Evolutionary conservation across 306 rosid species (phyloP).

Genomic region (Ormosia semicastrata): DNA sequence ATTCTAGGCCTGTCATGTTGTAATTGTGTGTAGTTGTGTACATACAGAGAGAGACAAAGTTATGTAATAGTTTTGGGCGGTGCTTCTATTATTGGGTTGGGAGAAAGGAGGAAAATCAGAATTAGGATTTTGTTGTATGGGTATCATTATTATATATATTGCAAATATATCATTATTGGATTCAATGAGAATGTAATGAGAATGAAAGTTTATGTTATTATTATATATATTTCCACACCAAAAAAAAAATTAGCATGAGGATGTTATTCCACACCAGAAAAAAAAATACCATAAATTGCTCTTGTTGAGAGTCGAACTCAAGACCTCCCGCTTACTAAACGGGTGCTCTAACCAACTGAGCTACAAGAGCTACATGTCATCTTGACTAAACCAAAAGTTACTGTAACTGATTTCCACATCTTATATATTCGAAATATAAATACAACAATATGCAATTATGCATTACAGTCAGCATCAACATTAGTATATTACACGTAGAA

Average conservation of each 20-base stretch:
- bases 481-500: not conserved
- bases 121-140: not conserved
- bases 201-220: not conserved
- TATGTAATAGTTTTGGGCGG: not conserved
- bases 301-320: too few species aligned
- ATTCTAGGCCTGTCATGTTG: conserved; percentile 6
- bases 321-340: too few species aligned
- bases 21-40: not conserved
- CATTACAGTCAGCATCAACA: not conserved
- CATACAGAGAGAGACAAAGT: not conserved
- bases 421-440: too few species aligned
- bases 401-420: too few species aligned
- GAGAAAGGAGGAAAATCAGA: not conserved
- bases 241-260: too few species aligned
- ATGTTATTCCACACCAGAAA: too few species aligned
- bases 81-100: not conserved
- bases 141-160: not conserved
- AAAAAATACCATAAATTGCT: not conserved
- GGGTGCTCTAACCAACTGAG: conserved; percentile 40
- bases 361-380: conserved; percentile 10
- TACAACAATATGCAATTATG: too few species aligned
- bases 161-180: not conserved
- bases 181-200: not conserved
- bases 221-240: not conserved
- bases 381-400: not conserved